These are phyloP conservation scores for Stevia rebaudiana DNA, from an alignment of 140 eudicot genomes.

Conservation along the genomic window DNA sequence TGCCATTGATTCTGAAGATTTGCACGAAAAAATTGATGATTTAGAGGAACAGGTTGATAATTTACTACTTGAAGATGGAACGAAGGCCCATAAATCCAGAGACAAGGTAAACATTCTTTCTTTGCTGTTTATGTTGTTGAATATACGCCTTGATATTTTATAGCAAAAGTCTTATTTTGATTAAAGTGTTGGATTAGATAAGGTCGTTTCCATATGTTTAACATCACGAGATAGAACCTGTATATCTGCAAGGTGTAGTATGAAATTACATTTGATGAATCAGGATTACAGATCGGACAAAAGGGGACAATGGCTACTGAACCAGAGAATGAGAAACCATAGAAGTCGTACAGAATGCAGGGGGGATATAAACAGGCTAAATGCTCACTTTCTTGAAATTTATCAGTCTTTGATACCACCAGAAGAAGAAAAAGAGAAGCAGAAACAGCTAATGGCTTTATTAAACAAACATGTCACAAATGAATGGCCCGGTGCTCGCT, in stretches of 20 bases:
- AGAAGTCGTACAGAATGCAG: slow-evolving; percentile 57
- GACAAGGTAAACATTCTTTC: slow-evolving; percentile 57
- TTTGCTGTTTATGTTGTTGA: neutral
- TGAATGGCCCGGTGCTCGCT: slow-evolving; percentile 89
- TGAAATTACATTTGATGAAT: slow-evolving; percentile 11
- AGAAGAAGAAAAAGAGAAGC: slow-evolving; percentile 81
- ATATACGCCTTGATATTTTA: too few species aligned
- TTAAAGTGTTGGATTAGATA: neutral
- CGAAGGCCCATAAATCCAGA: slow-evolving; percentile 47
- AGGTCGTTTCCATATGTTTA: neutral
- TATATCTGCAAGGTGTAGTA: neutral
- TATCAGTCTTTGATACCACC: slow-evolving; percentile 73
- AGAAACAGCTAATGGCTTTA: slow-evolving; percentile 54
- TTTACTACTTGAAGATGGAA: slow-evolving; percentile 52
- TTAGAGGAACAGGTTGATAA: slow-evolving; percentile 53
- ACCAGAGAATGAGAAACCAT: slow-evolving; percentile 59
- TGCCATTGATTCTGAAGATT: slow-evolving; percentile 37
- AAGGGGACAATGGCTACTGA: slow-evolving; percentile 68
- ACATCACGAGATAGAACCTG: neutral
- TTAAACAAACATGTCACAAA: slow-evolving; percentile 60
- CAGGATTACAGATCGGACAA: slow-evolving; percentile 93
- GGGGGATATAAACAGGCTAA: slow-evolving; percentile 52
- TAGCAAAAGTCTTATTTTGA: too few species aligned
- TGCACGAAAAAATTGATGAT: slow-evolving; percentile 47
- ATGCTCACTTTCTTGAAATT: slow-evolving; percentile 49